phyloP scores from a whole-genome alignment of 305 asterid species.

The Solanum chacoense region DNA sequence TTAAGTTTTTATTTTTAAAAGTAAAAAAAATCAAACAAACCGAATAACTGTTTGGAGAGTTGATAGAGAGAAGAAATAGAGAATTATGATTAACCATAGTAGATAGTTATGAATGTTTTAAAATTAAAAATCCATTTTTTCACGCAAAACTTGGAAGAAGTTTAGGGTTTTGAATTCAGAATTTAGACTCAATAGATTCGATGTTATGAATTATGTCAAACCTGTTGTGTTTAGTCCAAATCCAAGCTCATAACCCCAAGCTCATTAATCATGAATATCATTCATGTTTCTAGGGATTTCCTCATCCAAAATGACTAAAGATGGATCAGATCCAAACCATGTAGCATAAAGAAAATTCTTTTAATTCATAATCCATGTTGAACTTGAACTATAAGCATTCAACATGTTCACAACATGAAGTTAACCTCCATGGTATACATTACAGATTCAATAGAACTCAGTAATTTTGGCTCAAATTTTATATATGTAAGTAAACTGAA shows the following conservation, averaged over 20 bases:
- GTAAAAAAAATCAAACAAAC: neutral
- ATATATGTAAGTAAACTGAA: neutral
- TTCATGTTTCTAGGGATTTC: neutral
- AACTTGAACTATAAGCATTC: neutral
- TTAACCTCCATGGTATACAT: neutral
- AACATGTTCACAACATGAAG: neutral
- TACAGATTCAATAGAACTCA: neutral
- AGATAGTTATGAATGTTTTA: neutral
- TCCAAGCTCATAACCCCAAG: neutral
- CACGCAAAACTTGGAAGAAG: neutral
- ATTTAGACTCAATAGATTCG: neutral
- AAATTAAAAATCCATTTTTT: neutral
- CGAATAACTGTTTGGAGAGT: neutral
- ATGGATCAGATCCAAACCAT: neutral
- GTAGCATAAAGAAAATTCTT: neutral
- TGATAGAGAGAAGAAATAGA: neutral
- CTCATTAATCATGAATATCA: neutral
- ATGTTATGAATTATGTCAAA: neutral
- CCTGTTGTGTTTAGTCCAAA: neutral
- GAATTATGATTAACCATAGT: neutral
- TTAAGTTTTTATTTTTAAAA: neutral
- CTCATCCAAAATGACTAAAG: neutral
- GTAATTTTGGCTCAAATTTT: neutral
- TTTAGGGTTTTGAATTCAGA: neutral
- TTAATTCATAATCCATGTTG: neutral